phyloP scores from a whole-genome alignment of 176 grass and related monocot species.

The Cenchrus fungigraminus region DNA sequence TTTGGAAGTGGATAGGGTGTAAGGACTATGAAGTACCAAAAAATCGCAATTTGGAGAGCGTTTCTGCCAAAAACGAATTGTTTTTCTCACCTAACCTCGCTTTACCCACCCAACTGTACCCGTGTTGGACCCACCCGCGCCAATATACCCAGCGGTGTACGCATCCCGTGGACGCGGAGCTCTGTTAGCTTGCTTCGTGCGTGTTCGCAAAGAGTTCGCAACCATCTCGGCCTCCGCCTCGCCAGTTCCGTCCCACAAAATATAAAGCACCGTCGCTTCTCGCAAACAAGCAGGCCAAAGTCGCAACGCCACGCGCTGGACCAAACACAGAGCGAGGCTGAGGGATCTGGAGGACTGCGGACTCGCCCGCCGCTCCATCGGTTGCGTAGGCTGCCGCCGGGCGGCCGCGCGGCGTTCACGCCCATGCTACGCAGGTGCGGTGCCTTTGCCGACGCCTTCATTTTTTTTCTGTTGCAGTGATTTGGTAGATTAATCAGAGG shows the following conservation, averaged over 20 bases:
- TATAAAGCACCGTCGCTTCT: not conserved
- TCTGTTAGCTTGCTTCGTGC: not conserved
- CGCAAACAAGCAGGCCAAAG: not conserved
- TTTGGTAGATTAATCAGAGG: not conserved
- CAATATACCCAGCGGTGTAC: not conserved
- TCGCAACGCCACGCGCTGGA: slow-evolving; percentile 8
- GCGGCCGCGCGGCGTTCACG: not conserved
- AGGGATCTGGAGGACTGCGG: not conserved
- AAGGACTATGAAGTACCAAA: too few relatives aligned
- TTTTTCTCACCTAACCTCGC: too few relatives aligned
- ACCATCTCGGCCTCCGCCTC: not conserved
- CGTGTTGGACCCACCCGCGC: too few relatives aligned
- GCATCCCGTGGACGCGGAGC: slow-evolving; percentile 9
- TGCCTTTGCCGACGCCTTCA: not conserved
- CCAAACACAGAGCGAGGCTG: not conserved
- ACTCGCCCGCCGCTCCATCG: not conserved
- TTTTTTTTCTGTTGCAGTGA: too few relatives aligned
- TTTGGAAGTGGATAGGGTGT: too few relatives aligned
- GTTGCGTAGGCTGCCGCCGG: slow-evolving; percentile 20
- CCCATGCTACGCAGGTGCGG: slow-evolving; percentile 31
- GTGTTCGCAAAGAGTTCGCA: slow-evolving; percentile 36
- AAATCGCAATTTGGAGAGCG: too few relatives aligned
- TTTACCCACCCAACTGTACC: too few relatives aligned
- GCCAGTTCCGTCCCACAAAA: not conserved
- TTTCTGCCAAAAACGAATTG: too few relatives aligned